Conservation (phyloP, 306 rosid genomes). For the Vigna unguiculata region DNA sequence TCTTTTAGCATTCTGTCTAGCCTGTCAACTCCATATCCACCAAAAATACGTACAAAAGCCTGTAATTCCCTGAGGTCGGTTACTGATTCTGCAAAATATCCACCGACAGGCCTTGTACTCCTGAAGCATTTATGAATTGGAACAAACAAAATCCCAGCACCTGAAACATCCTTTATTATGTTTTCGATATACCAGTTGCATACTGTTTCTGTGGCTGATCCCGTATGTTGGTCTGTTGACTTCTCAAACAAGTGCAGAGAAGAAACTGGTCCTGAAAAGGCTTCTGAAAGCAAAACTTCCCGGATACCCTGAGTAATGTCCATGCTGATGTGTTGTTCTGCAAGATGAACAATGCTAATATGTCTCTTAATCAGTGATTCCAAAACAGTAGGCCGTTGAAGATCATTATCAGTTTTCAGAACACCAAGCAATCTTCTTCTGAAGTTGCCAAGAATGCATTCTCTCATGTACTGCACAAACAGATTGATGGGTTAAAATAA, state of each 20-base stretch:
- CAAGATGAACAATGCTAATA: conserved; percentile 85
- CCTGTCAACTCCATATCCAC: conserved; percentile 98
- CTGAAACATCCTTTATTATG: conserved; percentile 88
- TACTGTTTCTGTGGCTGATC: conserved; percentile 88
- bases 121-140: conserved; percentile 92
- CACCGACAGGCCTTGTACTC: conserved; percentile 99
- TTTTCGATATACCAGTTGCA: conserved; percentile 98
- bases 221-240: conserved; percentile 85
- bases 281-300: conserved; percentile 88
- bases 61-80: conserved; percentile 87
- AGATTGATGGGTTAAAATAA: conserved; percentile 42
- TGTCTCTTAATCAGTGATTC: conserved; percentile 88
- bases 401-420: conserved; percentile 92
- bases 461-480: conserved; percentile 97
- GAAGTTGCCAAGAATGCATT: conserved; percentile 97
- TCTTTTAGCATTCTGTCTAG: conserved; percentile 93
- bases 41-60: conserved; percentile 89
- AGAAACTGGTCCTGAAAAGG: conserved; percentile 96
- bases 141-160: conserved; percentile 95
- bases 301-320: conserved; percentile 94
- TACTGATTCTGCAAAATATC: conserved; percentile 98
- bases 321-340: conserved; percentile 99
- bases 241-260: conserved; percentile 90
- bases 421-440: conserved; percentile 97
- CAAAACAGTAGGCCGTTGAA: conserved; percentile 92